Base-by-base conservation (phyloP, 2,329 filamentous ascomycete species). In the Neospermospora avenae region DNA sequence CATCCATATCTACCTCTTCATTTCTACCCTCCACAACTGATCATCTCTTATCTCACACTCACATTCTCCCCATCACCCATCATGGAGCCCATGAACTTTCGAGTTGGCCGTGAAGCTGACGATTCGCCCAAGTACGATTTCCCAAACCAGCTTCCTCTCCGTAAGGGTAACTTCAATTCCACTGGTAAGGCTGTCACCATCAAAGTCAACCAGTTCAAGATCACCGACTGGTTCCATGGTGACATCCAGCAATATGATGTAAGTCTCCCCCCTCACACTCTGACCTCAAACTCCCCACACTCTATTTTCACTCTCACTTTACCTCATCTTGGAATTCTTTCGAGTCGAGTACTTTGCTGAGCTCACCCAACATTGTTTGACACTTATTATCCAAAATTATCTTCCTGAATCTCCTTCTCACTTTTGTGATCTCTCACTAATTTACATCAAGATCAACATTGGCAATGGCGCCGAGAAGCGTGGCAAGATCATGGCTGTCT, bases 211-310 rank as follows among this genome's bases (percentile, higher is more conserved):
- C 86, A 91, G 11, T 96, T 87, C 74, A 81, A 85, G 0, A 86
- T 97, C 57, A 75, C 73, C 0, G 75, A 77, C 10, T 84, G 86
- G 58, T 85, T 85, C 0, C 79, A 74, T 2, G 81, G 78, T 13
- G 82, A 84, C 0, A 83, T 97, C 22, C 86, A 86, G 63, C 93
- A 97, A 71, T 98, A 93, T 68, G 91, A 96, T 76, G 90, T 93
- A 77, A 81, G 88, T 81, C 31, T 16, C 16, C 28, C 25, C 54
- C 18, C 25, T 16, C 20, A 8, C 37, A n/a, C 37, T 5, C 37
- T 25, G 31, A 10, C 24, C 24, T 18, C 45, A 42, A 34, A 25
- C 18, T 51, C 48, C 35, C 31, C 11, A 22, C 22, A 6, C 11
- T 18, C 31, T 37, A 1, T 11, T n/a, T 3, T 18, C 1, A 39